Conservation (phyloP, 768 basidiomycete species). For the Leccinum subtestaceum region DNA sequence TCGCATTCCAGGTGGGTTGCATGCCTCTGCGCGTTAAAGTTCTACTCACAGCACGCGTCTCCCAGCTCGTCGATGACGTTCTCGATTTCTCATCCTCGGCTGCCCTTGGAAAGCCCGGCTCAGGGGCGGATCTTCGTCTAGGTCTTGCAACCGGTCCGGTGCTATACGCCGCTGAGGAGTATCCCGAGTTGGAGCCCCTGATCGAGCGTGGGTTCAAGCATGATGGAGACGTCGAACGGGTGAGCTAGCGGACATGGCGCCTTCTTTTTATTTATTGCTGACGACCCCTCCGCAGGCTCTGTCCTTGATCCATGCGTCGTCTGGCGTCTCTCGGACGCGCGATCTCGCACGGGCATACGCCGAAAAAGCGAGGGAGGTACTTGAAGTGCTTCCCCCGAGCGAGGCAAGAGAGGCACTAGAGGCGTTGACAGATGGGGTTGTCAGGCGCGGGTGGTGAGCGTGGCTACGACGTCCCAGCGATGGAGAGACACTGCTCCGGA, state of each 20-base stretch:
- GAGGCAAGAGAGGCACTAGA: constrained; percentile 78
- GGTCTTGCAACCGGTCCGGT: constrained; percentile 86
- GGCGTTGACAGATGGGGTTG: constrained; percentile 63
- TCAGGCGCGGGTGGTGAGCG: constrained; percentile 52
- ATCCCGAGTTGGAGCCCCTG: constrained; percentile 70
- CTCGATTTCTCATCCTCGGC: constrained; percentile 85
- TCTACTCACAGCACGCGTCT: background rate
- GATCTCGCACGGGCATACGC: constrained; percentile 75
- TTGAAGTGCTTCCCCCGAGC: constrained; percentile 73
- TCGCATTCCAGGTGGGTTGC: constrained; percentile 85
- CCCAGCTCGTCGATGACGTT: constrained; percentile 94
- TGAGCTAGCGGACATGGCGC: constrained; percentile 33
- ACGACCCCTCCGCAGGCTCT: constrained; percentile 49
- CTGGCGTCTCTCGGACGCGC: constrained; percentile 76
- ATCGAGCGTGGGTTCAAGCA: constrained; percentile 76
- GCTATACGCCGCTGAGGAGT: constrained; percentile 83
- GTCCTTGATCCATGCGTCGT: constrained; percentile 54
- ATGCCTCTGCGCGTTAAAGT: no score
- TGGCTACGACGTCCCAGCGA: background rate
- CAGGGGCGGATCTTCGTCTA: constrained; percentile 75
- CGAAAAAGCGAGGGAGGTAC: constrained; percentile 66
- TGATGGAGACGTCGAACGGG: constrained; percentile 78
- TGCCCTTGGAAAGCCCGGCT: constrained; percentile 83
- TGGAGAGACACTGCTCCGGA: background rate
- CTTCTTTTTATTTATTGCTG: background rate